A percentile compares a stretch with the other conserved stretches of the same genome.
phyloP scores from a whole-genome alignment of 2,329 filamentous ascomycete species.

The Hymenoscyphus infarciens region DNA sequence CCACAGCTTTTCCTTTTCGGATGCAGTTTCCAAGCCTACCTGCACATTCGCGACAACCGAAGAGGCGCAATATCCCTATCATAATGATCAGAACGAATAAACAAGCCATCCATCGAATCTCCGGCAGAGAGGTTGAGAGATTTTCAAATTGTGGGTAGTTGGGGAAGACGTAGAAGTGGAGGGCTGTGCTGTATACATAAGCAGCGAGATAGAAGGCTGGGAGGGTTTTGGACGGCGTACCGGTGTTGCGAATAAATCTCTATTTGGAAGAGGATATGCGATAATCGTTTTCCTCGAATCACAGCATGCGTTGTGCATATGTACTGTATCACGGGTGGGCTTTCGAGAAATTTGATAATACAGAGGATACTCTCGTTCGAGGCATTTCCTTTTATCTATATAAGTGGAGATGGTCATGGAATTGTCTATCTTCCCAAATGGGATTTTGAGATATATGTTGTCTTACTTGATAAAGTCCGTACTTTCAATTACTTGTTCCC shows the following conservation, averaged over 20 bases:
- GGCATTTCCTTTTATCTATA: neutral
- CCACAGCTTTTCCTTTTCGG: slow-evolving; percentile 78
- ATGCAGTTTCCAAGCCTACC: slow-evolving; percentile 82
- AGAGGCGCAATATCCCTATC: slow-evolving; percentile 77
- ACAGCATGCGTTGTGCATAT: slow-evolving; percentile 1
- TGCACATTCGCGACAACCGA: slow-evolving; percentile 79
- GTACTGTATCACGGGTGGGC: slow-evolving; percentile 5
- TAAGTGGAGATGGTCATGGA: neutral
- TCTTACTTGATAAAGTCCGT: too few relatives aligned
- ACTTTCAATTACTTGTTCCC: too few relatives aligned
- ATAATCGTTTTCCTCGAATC: neutral
- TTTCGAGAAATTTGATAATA: slow-evolving; percentile 5
- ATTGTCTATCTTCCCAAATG: neutral
- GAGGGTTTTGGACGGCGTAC: slow-evolving; percentile 19
- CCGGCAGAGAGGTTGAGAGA: neutral
- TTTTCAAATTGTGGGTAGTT: neutral
- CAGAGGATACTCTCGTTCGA: neutral
- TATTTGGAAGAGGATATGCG: slow-evolving; percentile 1
- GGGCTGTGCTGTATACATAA: slow-evolving; percentile 2
- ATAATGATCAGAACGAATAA: slow-evolving; percentile 15
- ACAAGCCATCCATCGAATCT: neutral
- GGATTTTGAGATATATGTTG: neutral
- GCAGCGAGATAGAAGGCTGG: slow-evolving; percentile 3
- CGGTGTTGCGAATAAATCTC: slow-evolving; percentile 19
- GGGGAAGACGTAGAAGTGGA: neutral